Evolutionary conservation across 306 rosid species (phyloP).

Genomic region (Trifolium pratense): DNA sequence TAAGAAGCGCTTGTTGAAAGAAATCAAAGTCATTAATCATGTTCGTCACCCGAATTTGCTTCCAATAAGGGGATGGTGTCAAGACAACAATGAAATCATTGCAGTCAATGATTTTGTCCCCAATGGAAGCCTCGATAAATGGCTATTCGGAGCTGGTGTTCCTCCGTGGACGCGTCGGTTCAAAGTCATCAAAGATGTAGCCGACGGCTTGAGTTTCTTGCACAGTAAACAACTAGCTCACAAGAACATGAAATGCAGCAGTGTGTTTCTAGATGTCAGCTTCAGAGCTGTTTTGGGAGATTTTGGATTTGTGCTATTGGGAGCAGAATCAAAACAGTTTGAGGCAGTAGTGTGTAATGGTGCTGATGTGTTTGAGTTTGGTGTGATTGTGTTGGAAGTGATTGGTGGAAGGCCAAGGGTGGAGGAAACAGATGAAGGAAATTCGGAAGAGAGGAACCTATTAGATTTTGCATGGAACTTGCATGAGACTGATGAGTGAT

Average conservation of each 20-base stretch:
- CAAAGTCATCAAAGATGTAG: slow-evolving; percentile 66
- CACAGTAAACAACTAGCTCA: slow-evolving; percentile 66
- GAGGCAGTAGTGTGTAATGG: slow-evolving; percentile 63
- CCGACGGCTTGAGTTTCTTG: slow-evolving; percentile 61
- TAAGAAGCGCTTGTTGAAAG: slow-evolving; percentile 66
- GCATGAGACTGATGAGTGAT: slow-evolving; percentile 57
- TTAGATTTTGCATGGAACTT: slow-evolving; percentile 73
- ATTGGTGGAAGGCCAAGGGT: slow-evolving; percentile 64
- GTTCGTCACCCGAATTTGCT: slow-evolving; percentile 76
- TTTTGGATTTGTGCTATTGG: slow-evolving; percentile 66
- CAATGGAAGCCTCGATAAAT: slow-evolving; percentile 76
- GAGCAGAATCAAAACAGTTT: slow-evolving; percentile 62
- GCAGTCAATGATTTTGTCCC: slow-evolving; percentile 67
- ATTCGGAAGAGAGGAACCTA: slow-evolving; percentile 55
- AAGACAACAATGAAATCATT: slow-evolving; percentile 58
- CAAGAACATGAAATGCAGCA: slow-evolving; percentile 75
- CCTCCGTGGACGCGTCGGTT: slow-evolving; percentile 79
- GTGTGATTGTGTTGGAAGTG: slow-evolving; percentile 75
- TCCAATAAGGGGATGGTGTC: slow-evolving; percentile 74
- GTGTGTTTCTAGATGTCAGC: slow-evolving; percentile 73
- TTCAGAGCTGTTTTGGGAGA: slow-evolving; percentile 75
- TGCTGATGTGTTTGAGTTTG: slow-evolving; percentile 75
- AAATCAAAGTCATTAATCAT: slow-evolving; percentile 53
- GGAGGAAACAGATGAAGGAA: slow-evolving; percentile 49
- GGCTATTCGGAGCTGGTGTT: slow-evolving; percentile 77